A percentile compares a stretch with the other conserved stretches of the same genome.
Conservation (phyloP, 768 basidiomycete species). For the Trametes cingulata region DNA sequence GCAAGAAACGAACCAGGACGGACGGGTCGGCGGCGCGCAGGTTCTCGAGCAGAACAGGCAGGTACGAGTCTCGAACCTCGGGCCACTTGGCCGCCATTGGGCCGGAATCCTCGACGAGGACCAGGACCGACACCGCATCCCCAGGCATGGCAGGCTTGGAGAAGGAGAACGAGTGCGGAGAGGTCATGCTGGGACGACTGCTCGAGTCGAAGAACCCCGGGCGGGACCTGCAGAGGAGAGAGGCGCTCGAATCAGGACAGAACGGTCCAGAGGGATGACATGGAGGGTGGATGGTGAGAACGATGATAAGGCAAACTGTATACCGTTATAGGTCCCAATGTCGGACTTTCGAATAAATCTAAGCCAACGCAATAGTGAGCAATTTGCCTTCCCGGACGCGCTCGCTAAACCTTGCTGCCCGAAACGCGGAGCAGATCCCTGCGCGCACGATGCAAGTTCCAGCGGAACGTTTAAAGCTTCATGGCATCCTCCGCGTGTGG, state of each 20-base stretch:
- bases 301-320: conserved; percentile 29
- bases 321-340: conserved; percentile 30
- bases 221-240: conserved; percentile 18
- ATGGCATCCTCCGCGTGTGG: conserved; percentile 28
- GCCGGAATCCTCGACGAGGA: conserved; percentile 31
- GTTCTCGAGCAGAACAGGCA: conserved; percentile 29
- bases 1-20: conserved; percentile 23
- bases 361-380: conserved; percentile 11
- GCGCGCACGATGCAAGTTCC: conserved; percentile 3
- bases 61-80: conserved; percentile 27
- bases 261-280: conserved; percentile 21
- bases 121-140: conserved; percentile 30
- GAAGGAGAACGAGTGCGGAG: conserved; percentile 24
- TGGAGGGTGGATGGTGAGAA: conserved; percentile 24
- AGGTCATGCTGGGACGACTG: conserved; percentile 21
- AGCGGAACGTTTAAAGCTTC: conserved; percentile 32
- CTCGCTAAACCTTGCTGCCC: conserved; percentile 14
- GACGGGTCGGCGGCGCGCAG: conserved; percentile 26
- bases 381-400: conserved; percentile 15
- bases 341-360: conserved; percentile 30
- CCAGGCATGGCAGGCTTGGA: conserved; percentile 24
- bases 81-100: conserved; percentile 29
- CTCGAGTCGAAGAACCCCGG: conserved; percentile 16
- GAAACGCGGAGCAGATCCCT: conserved; percentile 8
- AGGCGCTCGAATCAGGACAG: conserved; percentile 21